These are phyloP conservation scores for Daldinia vernicosa DNA, from an alignment of 495 filamentous ascomycete genomes.

Conservation along the genomic window DNA sequence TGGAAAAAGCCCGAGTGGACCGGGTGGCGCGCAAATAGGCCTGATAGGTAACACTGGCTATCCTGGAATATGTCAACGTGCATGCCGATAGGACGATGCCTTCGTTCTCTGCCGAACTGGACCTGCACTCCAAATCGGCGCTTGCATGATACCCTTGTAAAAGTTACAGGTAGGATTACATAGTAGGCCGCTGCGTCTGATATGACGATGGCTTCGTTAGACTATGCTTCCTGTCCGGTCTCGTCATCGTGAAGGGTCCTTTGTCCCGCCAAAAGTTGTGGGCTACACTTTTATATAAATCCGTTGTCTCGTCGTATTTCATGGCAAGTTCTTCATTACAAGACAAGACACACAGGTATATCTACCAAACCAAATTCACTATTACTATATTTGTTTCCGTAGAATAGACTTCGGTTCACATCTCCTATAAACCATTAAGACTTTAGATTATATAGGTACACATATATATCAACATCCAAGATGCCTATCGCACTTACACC, in stretches of 20 bases:
- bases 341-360: neutral
- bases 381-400: neutral
- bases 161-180: constrained; percentile 13
- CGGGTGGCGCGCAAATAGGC: constrained; percentile 28
- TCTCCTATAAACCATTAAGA: constrained; percentile 10
- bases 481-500: constrained; percentile 50
- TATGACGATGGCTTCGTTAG: constrained; percentile 41
- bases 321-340: constrained; percentile 9
- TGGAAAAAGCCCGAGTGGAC: constrained; percentile 29
- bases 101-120: constrained; percentile 28
- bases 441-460: constrained; percentile 4
- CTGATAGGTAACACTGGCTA: constrained; percentile 12
- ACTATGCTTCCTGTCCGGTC: constrained; percentile 16
- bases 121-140: constrained; percentile 20
- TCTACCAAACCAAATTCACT: neutral
- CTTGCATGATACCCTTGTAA: constrained; percentile 33
- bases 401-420: constrained; percentile 17
- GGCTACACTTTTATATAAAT: constrained; percentile 27
- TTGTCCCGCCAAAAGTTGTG: neutral
- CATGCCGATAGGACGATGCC: constrained; percentile 30
- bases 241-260: constrained; percentile 34
- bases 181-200: constrained; percentile 1
- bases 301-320: constrained; percentile 4
- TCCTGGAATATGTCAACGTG: constrained; percentile 34
- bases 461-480: constrained; percentile 19